These are phyloP conservation scores for Russula lepida DNA, from an alignment of 768 basidiomycete genomes.

Conservation along the genomic window DNA sequence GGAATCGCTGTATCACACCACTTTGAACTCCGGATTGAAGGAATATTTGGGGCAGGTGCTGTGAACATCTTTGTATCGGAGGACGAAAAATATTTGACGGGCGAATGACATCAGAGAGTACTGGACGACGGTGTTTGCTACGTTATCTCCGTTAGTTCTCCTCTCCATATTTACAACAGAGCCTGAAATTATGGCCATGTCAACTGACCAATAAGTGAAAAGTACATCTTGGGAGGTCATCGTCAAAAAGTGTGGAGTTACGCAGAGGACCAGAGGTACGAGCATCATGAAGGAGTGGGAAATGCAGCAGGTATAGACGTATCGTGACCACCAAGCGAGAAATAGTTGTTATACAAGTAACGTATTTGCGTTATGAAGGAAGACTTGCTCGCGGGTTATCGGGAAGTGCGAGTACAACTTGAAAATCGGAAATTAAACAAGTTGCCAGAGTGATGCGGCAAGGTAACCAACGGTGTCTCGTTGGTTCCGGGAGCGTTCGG, in stretches of 20 bases:
- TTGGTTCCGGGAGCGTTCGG: neutral
- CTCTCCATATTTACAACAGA: neutral
- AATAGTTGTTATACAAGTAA: neutral
- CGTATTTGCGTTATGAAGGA: neutral
- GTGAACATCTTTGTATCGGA: neutral
- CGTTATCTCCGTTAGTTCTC: neutral
- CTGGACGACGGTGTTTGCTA: too few species aligned
- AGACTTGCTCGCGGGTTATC: neutral
- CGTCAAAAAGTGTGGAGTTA: neutral
- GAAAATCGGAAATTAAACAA: neutral
- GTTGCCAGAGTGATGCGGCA: neutral
- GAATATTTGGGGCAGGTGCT: neutral
- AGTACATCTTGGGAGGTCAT: neutral
- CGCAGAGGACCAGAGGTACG: neutral
- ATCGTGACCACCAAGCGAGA: neutral
- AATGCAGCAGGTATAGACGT: conserved; percentile 4
- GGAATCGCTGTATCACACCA: too few species aligned
- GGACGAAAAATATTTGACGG: too few species aligned
- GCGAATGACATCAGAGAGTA: too few species aligned
- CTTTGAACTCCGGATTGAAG: neutral
- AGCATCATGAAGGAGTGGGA: neutral
- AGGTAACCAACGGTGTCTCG: neutral
- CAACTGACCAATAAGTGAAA: conserved; percentile 8
- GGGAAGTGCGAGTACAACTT: neutral
- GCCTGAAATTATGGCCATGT: neutral